These are phyloP conservation scores for Filobasidium uniguttulatum DNA, from an alignment of 1,284 basidiomycete species.

Conservation along the genomic window DNA sequence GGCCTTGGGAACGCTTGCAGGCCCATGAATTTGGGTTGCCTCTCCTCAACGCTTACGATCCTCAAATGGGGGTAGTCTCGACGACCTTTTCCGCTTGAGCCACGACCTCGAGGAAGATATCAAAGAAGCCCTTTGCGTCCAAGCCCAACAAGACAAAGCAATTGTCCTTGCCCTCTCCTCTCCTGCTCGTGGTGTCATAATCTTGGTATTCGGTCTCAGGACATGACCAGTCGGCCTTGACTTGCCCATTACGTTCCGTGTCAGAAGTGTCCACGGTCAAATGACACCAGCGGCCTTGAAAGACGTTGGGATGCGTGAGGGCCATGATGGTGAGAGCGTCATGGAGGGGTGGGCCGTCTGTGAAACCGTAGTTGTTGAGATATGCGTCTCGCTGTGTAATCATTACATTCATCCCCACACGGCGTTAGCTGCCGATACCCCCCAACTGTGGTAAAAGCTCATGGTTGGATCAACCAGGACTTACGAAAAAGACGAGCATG, in stretches of 20 bases:
- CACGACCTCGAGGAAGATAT: constrained; percentile 11
- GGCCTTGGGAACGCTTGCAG: too few relatives aligned
- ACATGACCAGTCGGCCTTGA: constrained; percentile 6
- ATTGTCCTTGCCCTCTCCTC: background rate
- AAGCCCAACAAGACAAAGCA: constrained; percentile 7
- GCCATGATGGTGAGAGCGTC: constrained; percentile 10
- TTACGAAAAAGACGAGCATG: constrained; percentile 14
- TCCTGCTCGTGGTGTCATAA: background rate
- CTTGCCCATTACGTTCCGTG: constrained; percentile 7
- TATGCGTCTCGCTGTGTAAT: constrained; percentile 9
- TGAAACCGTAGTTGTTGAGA: constrained; percentile 9
- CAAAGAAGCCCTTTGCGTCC: constrained; percentile 9
- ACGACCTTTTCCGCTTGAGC: constrained; percentile 9
- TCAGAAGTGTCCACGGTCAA: constrained; percentile 4
- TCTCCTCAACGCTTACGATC: too few relatives aligned
- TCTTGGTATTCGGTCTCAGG: background rate
- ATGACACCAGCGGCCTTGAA: constrained; percentile 6
- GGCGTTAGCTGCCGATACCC: too few relatives aligned
- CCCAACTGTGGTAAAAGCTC: too few relatives aligned
- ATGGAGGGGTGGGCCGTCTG: constrained; percentile 10
- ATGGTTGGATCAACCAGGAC: background rate
- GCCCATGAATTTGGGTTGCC: too few relatives aligned
- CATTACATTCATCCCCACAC: too few relatives aligned
- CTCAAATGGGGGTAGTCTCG: background rate
- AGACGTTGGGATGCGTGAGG: constrained; percentile 7